Percentiles rank a stretch among this genome's conserved stretches.
These are phyloP conservation scores for Hortiboletus flavorubellus DNA, from an alignment of 768 basidiomycete genomes.

Conservation along the genomic window DNA sequence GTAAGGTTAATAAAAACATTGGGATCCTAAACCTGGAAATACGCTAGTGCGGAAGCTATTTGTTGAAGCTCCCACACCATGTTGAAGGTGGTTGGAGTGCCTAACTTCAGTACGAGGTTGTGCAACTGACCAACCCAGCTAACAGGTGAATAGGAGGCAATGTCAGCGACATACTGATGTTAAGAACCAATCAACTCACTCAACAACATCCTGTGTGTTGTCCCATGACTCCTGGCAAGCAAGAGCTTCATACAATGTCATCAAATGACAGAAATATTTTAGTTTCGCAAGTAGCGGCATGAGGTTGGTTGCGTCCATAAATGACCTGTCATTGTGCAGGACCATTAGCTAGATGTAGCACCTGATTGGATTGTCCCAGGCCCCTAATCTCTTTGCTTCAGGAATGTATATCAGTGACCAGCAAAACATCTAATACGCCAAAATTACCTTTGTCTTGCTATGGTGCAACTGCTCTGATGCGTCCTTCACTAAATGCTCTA, in stretches of 20 bases:
- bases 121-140: neutral
- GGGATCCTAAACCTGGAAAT: neutral
- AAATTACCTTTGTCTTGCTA: neutral
- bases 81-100: neutral
- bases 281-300: neutral
- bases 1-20: neutral
- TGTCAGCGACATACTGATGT: neutral
- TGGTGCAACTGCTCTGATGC: neutral
- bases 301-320: neutral
- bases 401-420: neutral
- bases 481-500: neutral
- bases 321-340: neutral
- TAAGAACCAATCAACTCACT: neutral
- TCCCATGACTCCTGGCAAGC: neutral
- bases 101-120: neutral
- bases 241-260: neutral
- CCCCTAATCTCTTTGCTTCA: neutral
- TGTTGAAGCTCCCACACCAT: conserved; percentile 11
- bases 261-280: neutral
- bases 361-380: neutral
- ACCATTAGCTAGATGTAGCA: conserved; percentile 3
- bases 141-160: neutral
- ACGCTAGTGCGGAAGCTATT: neutral
- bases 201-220: neutral
- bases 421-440: neutral